A percentile compares a stretch with the other conserved stretches of the same genome.
These are phyloP conservation scores for Phaseolus lunatus DNA, from an alignment of 306 rosid genomes.

Conservation along the genomic window DNA sequence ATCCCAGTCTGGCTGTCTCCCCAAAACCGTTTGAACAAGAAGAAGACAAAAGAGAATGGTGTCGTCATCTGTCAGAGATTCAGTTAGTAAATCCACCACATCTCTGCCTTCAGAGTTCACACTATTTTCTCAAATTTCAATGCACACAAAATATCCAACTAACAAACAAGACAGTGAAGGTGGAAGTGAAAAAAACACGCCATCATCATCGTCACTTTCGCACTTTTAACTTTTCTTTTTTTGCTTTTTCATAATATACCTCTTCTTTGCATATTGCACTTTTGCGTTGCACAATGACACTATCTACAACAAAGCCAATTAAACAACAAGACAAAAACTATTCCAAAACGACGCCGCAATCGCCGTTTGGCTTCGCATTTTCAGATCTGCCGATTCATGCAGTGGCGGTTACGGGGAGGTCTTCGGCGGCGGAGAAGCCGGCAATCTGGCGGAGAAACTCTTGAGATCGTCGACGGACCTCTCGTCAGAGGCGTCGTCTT, in stretches of 20 bases:
- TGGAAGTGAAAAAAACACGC: background rate
- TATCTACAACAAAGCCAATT: slow-evolving; percentile 22
- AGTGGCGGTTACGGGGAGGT: slow-evolving; percentile 7
- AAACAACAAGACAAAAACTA: background rate
- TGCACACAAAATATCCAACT: slow-evolving; percentile 16
- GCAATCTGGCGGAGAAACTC: slow-evolving; percentile 66
- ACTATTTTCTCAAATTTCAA: slow-evolving; percentile 10
- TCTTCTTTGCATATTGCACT: background rate
- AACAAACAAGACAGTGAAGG: background rate
- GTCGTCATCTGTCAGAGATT: slow-evolving; percentile 40
- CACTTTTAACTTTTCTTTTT: slow-evolving; percentile 10
- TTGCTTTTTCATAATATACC: slow-evolving; percentile 37
- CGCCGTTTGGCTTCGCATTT: slow-evolving; percentile 27
- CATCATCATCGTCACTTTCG: slow-evolving; percentile 8
- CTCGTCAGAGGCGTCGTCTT: slow-evolving; percentile 55
- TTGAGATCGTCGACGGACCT: slow-evolving; percentile 43
- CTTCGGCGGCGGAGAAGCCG: slow-evolving; percentile 45
- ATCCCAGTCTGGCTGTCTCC: background rate
- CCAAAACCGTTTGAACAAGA: slow-evolving; percentile 15
- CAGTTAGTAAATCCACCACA: slow-evolving; percentile 11
- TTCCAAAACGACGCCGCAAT: background rate
- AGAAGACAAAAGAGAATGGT: slow-evolving; percentile 34
- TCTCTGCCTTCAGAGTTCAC: background rate
- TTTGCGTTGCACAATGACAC: slow-evolving; percentile 27
- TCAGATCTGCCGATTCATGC: slow-evolving; percentile 31